Evolutionary conservation across 2,329 filamentous ascomycete genomes (phyloP).

Genomic region (Penicillium sp.): DNA sequence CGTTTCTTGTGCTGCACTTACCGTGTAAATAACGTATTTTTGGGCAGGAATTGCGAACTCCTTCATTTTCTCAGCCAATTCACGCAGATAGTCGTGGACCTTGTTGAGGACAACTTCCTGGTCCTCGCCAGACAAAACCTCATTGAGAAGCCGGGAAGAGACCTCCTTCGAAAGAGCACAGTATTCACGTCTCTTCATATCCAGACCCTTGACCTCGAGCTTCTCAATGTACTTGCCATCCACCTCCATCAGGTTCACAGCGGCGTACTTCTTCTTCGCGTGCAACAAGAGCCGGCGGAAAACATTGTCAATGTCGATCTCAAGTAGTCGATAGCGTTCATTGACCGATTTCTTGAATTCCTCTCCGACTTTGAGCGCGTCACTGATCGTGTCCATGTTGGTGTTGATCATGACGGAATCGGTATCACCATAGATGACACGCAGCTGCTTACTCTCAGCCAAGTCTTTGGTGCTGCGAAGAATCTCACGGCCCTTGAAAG

Average conservation of each 20-base stretch:
- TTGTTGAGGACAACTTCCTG: slow-evolving; percentile 83
- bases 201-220: slow-evolving; percentile 96
- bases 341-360: slow-evolving; percentile 97
- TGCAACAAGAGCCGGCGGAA: slow-evolving; percentile 92
- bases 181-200: slow-evolving; percentile 97
- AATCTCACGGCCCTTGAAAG: slow-evolving; percentile 97
- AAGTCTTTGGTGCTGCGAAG: slow-evolving; percentile 93
- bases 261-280: slow-evolving; percentile 99
- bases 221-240: slow-evolving; percentile 91
- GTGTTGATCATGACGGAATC: slow-evolving; percentile 99
- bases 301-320: slow-evolving; percentile 98
- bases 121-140: slow-evolving; percentile 92
- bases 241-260: slow-evolving; percentile 87
- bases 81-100: slow-evolving; percentile 89
- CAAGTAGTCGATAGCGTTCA: slow-evolving; percentile 85
- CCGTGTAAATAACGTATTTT: slow-evolving; percentile 96
- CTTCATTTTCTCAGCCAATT: slow-evolving; percentile 85
- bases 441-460: slow-evolving; percentile 85
- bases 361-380: slow-evolving; percentile 86
- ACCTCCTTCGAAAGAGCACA: slow-evolving; percentile 95
- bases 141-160: slow-evolving; percentile 85
- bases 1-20: slow-evolving; percentile 35
- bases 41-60: slow-evolving; percentile 72
- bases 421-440: slow-evolving; percentile 98
- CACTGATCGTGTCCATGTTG: slow-evolving; percentile 89